Evolutionary conservation across 163 green algal species (phyloP).

Genomic region (Chlorella variabilis): DNA sequence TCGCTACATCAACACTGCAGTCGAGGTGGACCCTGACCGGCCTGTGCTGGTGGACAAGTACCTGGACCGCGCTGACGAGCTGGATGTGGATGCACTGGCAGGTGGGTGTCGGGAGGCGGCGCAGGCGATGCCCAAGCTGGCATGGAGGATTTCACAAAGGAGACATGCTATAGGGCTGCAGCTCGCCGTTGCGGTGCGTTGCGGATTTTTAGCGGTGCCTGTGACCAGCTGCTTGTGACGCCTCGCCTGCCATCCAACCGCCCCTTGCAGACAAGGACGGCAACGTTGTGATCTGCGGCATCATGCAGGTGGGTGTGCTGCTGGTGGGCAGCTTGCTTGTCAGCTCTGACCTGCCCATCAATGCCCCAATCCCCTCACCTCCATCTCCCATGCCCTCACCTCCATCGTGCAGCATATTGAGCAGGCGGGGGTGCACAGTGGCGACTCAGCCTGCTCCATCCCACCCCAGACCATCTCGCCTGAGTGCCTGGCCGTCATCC

Average conservation of each 20-base stretch:
- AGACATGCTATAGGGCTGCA: no score
- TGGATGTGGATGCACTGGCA: conserved; percentile 96
- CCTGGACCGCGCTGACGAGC: conserved; percentile 87
- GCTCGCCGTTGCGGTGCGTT: no score
- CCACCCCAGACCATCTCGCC: conserved; percentile 64
- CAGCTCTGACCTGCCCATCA: no score
- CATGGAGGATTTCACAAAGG: no score
- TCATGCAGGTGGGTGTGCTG: conserved; percentile 81
- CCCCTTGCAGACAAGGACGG: conserved; percentile 79
- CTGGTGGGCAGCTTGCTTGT: no score
- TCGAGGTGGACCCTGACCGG: conserved; percentile 84
- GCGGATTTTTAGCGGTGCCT: no score
- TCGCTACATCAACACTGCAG: conserved; percentile 74
- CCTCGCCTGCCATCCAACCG: no score
- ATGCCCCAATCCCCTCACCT: no score
- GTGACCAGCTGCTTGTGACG: no score
- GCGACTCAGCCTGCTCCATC: conserved; percentile 94
- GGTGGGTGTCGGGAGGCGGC: background rate
- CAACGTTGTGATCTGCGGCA: conserved; percentile 95
- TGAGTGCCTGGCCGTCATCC: conserved; percentile 77
- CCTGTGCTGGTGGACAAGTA: conserved; percentile 98
- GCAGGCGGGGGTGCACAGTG: conserved; percentile 93
- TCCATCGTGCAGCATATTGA: conserved; percentile 97
- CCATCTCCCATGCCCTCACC: no score
- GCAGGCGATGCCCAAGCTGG: background rate